Evolutionary conservation across 164 flowering plant species (phyloP).

Genomic region (grape (Vitis vinifera)): ASM3070453v1 NC_081816.1:2465001-2465500

Average conservation of each 20-base stretch:
- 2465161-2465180: conserved; percentile 9
- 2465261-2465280: no score
- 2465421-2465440: no score
- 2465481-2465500: no score
- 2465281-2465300: not conserved
- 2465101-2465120: conserved; percentile 10
- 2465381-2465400: no score
- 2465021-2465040: not conserved
- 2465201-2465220: conserved; percentile 2
- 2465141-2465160: not conserved
- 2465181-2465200: conserved; percentile 1
- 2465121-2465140: conserved; percentile 9
- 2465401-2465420: no score
- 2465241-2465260: not conserved
- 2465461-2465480: no score
- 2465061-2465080: conserved; percentile 7
- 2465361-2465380: no score
- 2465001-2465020: conserved; percentile 10
- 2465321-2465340: not conserved
- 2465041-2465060: conserved; percentile 36
- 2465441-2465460: no score
- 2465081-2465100: conserved; percentile 3
- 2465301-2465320: not conserved
- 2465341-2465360: no score
- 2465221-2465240: not conserved